Conservation (phyloP, 805 yeast species). For the Ogataea chonburiensis region DNA sequence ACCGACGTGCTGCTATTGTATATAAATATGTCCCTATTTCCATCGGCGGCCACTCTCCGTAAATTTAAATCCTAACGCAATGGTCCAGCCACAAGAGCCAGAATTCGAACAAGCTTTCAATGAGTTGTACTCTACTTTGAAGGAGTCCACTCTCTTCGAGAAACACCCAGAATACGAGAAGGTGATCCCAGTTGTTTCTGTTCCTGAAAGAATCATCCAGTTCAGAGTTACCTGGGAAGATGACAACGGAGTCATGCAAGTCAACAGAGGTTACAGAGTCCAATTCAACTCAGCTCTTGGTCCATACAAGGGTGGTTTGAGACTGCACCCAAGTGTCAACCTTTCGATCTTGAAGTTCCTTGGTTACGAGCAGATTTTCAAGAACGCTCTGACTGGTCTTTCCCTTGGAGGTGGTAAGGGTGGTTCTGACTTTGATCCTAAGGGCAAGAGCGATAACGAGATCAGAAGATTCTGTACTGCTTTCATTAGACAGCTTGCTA, state of each 20-base stretch:
- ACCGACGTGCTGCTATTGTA: background rate
- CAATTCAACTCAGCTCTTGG: conserved; percentile 98
- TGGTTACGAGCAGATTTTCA: conserved; percentile 98
- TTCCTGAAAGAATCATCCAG: conserved; percentile 95
- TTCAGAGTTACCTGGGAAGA: conserved; percentile 99
- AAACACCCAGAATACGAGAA: conserved; percentile 87
- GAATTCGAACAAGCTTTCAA: conserved; percentile 98
- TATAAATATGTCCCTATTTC: conserved; percentile 6
- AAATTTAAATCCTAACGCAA: conserved; percentile 29
- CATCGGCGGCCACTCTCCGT: conserved; percentile 1
- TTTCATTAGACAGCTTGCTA: conserved; percentile 92
- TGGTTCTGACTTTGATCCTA: conserved; percentile 97
- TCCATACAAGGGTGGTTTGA: conserved; percentile 98
- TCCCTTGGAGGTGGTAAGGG: conserved; percentile 99
- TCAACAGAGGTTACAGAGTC: conserved; percentile 96
- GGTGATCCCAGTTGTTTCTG: conserved; percentile 84
- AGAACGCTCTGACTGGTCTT: conserved; percentile 95
- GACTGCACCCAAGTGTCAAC: conserved; percentile 97
- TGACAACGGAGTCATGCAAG: conserved; percentile 87
- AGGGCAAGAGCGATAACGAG: conserved; percentile 89
- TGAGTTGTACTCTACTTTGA: conserved; percentile 84
- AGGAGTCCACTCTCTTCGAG: conserved; percentile 86
- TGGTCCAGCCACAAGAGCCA: conserved; percentile 90
- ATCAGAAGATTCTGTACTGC: conserved; percentile 96
- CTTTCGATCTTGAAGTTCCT: conserved; percentile 91